phyloP scores from a whole-genome alignment of 2,329 filamentous ascomycete genomes.

The Trichocomaceae sp. region DNA sequence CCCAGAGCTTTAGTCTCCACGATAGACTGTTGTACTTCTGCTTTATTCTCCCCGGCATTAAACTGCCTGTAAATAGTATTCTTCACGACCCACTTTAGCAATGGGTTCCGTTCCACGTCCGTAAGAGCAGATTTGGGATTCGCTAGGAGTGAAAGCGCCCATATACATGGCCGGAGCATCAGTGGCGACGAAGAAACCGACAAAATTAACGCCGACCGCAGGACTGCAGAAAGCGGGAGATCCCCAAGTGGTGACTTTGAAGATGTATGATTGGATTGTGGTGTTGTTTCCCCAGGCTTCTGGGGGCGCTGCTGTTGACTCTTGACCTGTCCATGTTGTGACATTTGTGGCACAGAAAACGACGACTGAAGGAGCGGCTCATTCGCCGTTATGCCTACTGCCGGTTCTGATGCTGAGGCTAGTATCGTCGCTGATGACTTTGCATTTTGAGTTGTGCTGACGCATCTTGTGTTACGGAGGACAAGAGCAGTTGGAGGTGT shows the following conservation, averaged over 20 bases:
- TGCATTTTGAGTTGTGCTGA: slow-evolving; percentile 12
- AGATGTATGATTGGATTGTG: not conserved
- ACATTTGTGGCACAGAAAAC: slow-evolving; percentile 3
- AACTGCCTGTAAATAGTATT: slow-evolving; percentile 52
- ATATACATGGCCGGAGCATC: slow-evolving; percentile 66
- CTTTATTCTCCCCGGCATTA: slow-evolving; percentile 47
- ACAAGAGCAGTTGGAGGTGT: not conserved
- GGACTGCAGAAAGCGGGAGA: slow-evolving; percentile 32
- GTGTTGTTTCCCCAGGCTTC: not conserved
- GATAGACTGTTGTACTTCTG: slow-evolving; percentile 43
- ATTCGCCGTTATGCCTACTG: not conserved
- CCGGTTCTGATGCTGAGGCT: not conserved
- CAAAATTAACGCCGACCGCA: slow-evolving; percentile 32
- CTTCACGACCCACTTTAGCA: slow-evolving; percentile 41
- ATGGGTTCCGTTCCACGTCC: slow-evolving; percentile 44
- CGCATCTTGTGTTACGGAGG: slow-evolving; percentile 2
- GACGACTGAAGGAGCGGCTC: slow-evolving; percentile 1
- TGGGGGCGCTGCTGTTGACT: not conserved
- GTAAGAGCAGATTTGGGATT: slow-evolving; percentile 40
- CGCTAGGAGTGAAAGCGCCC: slow-evolving; percentile 55
- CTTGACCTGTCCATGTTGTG: not conserved
- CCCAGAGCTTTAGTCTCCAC: slow-evolving; percentile 43
- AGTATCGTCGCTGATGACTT: slow-evolving; percentile 9
- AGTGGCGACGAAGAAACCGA: slow-evolving; percentile 37
- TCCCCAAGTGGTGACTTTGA: slow-evolving; percentile 28